Base-by-base conservation (phyloP, 2,329 filamentous ascomycete species). In the Chaetomium sp. region DNA sequence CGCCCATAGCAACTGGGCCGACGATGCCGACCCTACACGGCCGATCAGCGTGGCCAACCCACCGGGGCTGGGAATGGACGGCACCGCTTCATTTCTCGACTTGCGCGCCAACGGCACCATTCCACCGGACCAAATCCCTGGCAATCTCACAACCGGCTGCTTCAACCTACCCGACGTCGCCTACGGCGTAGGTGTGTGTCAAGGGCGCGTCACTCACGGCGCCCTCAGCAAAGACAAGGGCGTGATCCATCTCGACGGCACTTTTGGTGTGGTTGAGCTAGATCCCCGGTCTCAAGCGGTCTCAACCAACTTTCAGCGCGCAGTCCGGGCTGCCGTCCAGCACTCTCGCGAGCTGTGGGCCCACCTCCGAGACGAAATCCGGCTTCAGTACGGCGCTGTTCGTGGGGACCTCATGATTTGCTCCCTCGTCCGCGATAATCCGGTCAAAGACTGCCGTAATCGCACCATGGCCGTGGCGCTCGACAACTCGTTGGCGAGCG, bases 1-100 rank as follows among this genome's bases (percentile, higher is more conserved):
- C 33, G 64, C 70, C 4, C 70, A 71, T 64, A 71, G 69, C 64
- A 71, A 71, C 61, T 71, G 70, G 70, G 70, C 45, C 35, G 70
- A 71, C 61, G 23, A 27, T 6, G 47, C 60, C 19, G 69, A 71
- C 16, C 60, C 62, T 45, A 65, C 35, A 5, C 59, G 63, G 50
- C 67, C 67, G n/a, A 69, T 69, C 55, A 63, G 65, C 38, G 58
- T 65, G 12, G 62, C 66, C 6, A 71, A 71, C 38, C 70, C 70
- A 9, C 70, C 69, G 13, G 70, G 70, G 3, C 60, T 71, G 27
- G 66, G 55, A 6, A 62, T 69, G 54, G 66, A 61, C 21, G 63
- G 59, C 33, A 69, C 63, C 3, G 70, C 70, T 7, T 60, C 66
- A 10, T 71, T 71, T 42, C 45, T 71, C 25, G 57, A 71, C n/a